Conservation (phyloP, 345 rosid species). For the Euphorbia peplus region DNA sequence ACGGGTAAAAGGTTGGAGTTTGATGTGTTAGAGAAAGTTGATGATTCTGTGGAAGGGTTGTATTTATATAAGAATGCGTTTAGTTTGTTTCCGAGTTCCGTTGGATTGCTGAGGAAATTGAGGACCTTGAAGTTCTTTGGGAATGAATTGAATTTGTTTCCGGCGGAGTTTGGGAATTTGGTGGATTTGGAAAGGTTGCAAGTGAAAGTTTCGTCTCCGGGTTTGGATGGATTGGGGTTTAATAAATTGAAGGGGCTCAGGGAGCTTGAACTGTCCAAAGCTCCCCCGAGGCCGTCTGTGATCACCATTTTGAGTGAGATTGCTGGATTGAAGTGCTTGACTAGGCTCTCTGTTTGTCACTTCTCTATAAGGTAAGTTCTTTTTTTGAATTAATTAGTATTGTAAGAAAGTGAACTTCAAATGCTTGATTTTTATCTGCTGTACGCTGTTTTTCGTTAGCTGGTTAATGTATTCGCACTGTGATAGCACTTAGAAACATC, state of each 20-base stretch:
- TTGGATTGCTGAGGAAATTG: slow-evolving; percentile 48
- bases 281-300: slow-evolving; percentile 63
- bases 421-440: not conserved
- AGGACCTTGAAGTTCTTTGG: slow-evolving; percentile 78
- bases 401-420: not conserved
- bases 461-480: not conserved
- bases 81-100: slow-evolving; percentile 75
- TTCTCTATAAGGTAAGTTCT: slow-evolving; percentile 73
- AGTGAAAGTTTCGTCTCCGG: slow-evolving; percentile 68
- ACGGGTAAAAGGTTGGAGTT: slow-evolving; percentile 68
- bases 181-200: slow-evolving; percentile 77
- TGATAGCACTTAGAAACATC: not conserved
- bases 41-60: slow-evolving; percentile 47
- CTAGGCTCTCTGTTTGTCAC: slow-evolving; percentile 83
- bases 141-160: slow-evolving; percentile 71
- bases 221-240: slow-evolving; percentile 54
- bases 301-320: slow-evolving; percentile 75
- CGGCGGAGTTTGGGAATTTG: slow-evolving; percentile 64
- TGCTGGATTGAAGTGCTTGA: slow-evolving; percentile 70
- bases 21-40: slow-evolving; percentile 41
- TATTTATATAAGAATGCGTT: slow-evolving; percentile 71
- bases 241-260: slow-evolving; percentile 64
- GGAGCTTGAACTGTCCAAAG: slow-evolving; percentile 84
- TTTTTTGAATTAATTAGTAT: slow-evolving; percentile 6
- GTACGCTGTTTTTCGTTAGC: not conserved